Evolutionary conservation across 768 basidiomycete species (phyloP).

Genomic region (Suillus ampliporus): DNA sequence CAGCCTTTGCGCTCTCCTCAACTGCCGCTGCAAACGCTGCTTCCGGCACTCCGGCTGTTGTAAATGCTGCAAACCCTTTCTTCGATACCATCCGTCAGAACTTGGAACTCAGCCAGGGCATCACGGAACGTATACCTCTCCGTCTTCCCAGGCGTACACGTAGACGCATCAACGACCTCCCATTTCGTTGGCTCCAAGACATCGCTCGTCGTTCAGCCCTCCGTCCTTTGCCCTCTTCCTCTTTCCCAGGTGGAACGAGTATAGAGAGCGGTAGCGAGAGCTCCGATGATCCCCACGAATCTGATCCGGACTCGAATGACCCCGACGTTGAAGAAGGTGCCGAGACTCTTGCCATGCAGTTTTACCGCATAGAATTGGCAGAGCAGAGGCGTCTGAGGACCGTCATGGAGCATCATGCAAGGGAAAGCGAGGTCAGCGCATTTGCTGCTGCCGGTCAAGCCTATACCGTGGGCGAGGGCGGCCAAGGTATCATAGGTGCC

Average conservation of each 20-base stretch:
- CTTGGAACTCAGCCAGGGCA: slow-evolving; percentile 73
- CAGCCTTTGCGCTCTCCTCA: slow-evolving; percentile 63
- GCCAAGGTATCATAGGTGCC: not conserved
- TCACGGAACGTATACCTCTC: slow-evolving; percentile 85
- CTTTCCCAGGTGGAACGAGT: slow-evolving; percentile 21
- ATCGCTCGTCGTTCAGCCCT: slow-evolving; percentile 62
- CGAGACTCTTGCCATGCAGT: slow-evolving; percentile 88
- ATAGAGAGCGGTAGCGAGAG: slow-evolving; percentile 39
- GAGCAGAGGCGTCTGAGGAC: slow-evolving; percentile 90
- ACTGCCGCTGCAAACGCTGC: slow-evolving; percentile 38
- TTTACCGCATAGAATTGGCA: slow-evolving; percentile 89
- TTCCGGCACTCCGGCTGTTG: slow-evolving; percentile 27
- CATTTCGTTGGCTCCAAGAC: slow-evolving; percentile 78
- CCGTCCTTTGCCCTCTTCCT: slow-evolving; percentile 14
- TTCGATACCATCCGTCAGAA: slow-evolving; percentile 94
- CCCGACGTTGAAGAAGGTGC: slow-evolving; percentile 67
- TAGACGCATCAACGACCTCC: slow-evolving; percentile 72
- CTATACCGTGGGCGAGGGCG: slow-evolving; percentile 11
- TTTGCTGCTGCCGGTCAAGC: slow-evolving; percentile 13
- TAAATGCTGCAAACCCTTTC: slow-evolving; percentile 75
- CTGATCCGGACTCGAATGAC: slow-evolving; percentile 40
- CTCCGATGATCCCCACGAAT: slow-evolving; percentile 38
- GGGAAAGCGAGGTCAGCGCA: slow-evolving; percentile 49
- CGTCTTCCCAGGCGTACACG: slow-evolving; percentile 54
- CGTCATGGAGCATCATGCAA: slow-evolving; percentile 89